Evolutionary conservation across 305 asterid genomes (phyloP).

Genomic region (Coffea humblotiana): DNA sequence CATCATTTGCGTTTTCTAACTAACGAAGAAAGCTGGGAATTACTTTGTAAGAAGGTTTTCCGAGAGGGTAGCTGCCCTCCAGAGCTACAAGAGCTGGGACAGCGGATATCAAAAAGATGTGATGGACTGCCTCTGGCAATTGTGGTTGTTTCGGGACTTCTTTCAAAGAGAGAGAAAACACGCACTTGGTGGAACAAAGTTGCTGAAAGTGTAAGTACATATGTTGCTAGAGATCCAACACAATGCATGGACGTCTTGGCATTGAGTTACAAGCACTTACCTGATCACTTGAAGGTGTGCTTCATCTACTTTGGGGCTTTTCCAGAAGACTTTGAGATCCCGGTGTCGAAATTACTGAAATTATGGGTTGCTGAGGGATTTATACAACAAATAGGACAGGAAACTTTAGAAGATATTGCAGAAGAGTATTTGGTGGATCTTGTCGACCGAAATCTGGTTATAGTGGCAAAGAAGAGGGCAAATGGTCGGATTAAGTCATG

Average conservation of each 20-base stretch:
- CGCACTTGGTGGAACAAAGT: slow-evolving; percentile 23
- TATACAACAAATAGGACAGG: slow-evolving; percentile 1
- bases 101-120: slow-evolving; percentile 13
- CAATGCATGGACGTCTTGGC: slow-evolving; percentile 18
- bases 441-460: slow-evolving; percentile 19
- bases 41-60: slow-evolving; percentile 19
- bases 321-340: slow-evolving; percentile 15
- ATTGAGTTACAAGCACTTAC: slow-evolving; percentile 21
- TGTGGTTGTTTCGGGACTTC: slow-evolving; percentile 23
- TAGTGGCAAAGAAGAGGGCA: slow-evolving; percentile 11
- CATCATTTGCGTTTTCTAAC: slow-evolving; percentile 19
- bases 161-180: slow-evolving; percentile 2
- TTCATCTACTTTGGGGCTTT: slow-evolving; percentile 14
- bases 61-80: slow-evolving; percentile 6
- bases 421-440: slow-evolving; percentile 25
- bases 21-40: slow-evolving; percentile 15
- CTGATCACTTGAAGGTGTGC: slow-evolving; percentile 21
- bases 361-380: slow-evolving; percentile 28
- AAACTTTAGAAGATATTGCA: slow-evolving; percentile 9
- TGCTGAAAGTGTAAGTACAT: slow-evolving; percentile 21
- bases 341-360: slow-evolving; percentile 5
- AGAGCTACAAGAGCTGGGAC: slow-evolving; percentile 14
- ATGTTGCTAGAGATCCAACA: slow-evolving; percentile 13
- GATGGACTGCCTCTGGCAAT: slow-evolving; percentile 25
- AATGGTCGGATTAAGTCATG: slow-evolving; percentile 22